Base-by-base conservation (phyloP, 768 basidiomycete genomes). In the Amylocystis lapponica region DNA sequence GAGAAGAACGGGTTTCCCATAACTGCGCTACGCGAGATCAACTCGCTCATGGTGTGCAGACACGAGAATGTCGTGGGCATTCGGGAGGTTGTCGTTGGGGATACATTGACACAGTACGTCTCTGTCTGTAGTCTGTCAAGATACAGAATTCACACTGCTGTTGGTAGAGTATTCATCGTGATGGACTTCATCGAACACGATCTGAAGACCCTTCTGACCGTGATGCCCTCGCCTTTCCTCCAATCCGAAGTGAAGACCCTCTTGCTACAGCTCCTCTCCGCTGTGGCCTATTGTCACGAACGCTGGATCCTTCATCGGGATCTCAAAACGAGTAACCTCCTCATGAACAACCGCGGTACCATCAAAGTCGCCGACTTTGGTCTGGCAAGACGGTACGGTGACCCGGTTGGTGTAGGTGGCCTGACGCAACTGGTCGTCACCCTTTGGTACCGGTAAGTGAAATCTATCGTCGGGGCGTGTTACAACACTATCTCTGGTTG, bases 181-280 rank as follows among this genome's bases (percentile, higher is more conserved):
- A 96, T 96, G 94, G 93, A 96, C 63, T 99, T 99, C 60, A 95
- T 99, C 60, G 96, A 99, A 65, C 96, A 99, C 64, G 96, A 99
- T 63, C 83, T 99, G 62, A 99, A 99, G 67, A 86, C 94, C 5
- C 77, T 99, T 39, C 75, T 99, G 45, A 88, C 86, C 20, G 69
- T 90, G 48, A 98, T 98, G 96, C 93, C 94, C 2, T 78, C 86
- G 25, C 94, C 96, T 2, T 99, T 99, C 70, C 70, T 97, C 30
- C 92, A 95, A 65, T 95, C 92, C 31, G 96, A 99, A 66, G 88
- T 98, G 70, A 99, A 99, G 71, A 99, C 96, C 0, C 69, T 99
- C 41, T 81, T 97, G 81, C 66, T 88, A 20, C 96, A 99, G 62
- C 71, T 99, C 5, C 67, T 98, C 21, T 94, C 92, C 34, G 96